Base-by-base conservation (phyloP, 2,329 filamentous ascomycete genomes). In the Scorias spongiosa region DNA sequence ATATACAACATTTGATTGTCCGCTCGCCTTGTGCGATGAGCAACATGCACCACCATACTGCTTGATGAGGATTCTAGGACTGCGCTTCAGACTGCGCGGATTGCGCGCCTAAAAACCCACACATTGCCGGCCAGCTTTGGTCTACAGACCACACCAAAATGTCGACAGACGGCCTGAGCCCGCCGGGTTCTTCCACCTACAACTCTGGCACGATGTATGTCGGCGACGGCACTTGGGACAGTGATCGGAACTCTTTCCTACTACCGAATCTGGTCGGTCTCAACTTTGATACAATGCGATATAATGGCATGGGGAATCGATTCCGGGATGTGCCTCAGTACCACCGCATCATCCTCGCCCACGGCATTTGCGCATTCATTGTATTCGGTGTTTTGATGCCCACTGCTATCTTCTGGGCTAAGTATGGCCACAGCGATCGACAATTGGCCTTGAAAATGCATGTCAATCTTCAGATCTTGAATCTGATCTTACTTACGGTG, bases 271-370 rank as follows among this genome's bases (percentile, higher is more conserved):
- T 91, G 39, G 69, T 80, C 54, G 83, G 82, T 8, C 64, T 85
- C 50, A 84, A 87, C 58, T 84, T 85, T 60, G 81, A 80, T 41
- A 88, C 84, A 5, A 88, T 84, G 78, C 78, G 74, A 59, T 87
- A 86, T 65, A 91, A 91, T 73, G 84, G 84, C 60, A 88, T 89
- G 84, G 82, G 78, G 46, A 88, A 87, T 59, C 78, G 84, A 46
- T 89, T 89, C 61, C 70, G 75, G 42, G 75, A 74, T 10, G 63
- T 86, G 49, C 59, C 70, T 10, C 74, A 83, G 54, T 93, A 93
- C 58, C 80, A 84, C 55, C 66, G 62, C 26, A 69, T 89, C 39
- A 74, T 93, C 44, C 65, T 71, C 26, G 83, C 76, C 30, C 84
- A 93, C 55, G 85, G 74, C 6, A 68, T 87, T 18, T 64, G 91